A percentile compares a stretch with the other conserved stretches of the same genome.
phyloP scores from a whole-genome alignment of 1,139 yeast genomes.

The Ogataea hybrid region DNA sequence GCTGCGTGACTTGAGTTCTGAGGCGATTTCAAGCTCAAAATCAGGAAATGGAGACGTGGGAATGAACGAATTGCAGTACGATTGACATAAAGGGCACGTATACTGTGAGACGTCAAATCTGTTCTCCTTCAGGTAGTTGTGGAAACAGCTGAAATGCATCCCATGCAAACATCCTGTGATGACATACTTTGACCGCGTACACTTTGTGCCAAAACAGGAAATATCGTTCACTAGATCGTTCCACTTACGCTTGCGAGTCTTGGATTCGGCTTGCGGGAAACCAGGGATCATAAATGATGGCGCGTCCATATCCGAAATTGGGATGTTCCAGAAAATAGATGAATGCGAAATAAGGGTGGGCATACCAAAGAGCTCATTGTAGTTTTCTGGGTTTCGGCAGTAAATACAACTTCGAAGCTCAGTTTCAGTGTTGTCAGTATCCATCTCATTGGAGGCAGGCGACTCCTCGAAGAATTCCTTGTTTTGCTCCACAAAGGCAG shows the following conservation, averaged over 20 bases:
- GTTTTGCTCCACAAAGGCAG: slow-evolving; percentile 59
- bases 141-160: slow-evolving; percentile 57
- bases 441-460: slow-evolving; percentile 29
- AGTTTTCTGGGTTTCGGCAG: slow-evolving; percentile 59
- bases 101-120: slow-evolving; percentile 31
- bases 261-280: slow-evolving; percentile 11
- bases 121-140: slow-evolving; percentile 32
- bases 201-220: slow-evolving; percentile 16
- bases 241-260: slow-evolving; percentile 17
- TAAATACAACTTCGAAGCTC: slow-evolving; percentile 52
- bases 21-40: slow-evolving; percentile 25
- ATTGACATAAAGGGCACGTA: slow-evolving; percentile 67
- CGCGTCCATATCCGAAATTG: slow-evolving; percentile 30
- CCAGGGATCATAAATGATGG: slow-evolving; percentile 26
- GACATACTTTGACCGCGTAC: slow-evolving; percentile 35
- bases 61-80: slow-evolving; percentile 43
- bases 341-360: slow-evolving; percentile 42
- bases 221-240: slow-evolving; percentile 8
- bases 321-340: slow-evolving; percentile 49
- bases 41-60: slow-evolving; percentile 39
- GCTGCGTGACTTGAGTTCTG: slow-evolving; percentile 21
- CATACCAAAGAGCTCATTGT: slow-evolving; percentile 51
- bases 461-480: slow-evolving; percentile 18
- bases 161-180: slow-evolving; percentile 69
- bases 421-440: slow-evolving; percentile 5